Evolutionary conservation across 164 flowering plant species (phyloP), one percentile per base, ranked within the genome.

Genomic region (Umbellularia californica): DNA sequence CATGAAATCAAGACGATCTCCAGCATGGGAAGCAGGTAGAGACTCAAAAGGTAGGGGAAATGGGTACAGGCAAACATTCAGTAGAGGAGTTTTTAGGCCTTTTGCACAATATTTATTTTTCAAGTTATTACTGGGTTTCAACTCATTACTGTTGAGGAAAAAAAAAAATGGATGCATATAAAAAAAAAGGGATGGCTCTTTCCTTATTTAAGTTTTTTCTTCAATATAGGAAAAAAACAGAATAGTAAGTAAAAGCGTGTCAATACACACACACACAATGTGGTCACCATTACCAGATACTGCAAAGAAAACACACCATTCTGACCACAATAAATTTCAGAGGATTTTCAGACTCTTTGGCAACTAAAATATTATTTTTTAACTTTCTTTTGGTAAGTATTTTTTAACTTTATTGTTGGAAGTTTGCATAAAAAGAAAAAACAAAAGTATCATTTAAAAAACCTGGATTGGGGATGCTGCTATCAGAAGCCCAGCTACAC

Each of bases 391-490:
- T 30, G 33, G 33, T 30, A 30, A 30, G 5, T 55, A 2, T 55
- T 3, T 55, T 55, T 55, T 55, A 17, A 55, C 60, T 15, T 55
- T 4, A 20, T 55, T 55, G 24, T 24, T 25, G 33, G 28, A 5
- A 64, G 28, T 64, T 33, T 50, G 23, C 28, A 25, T 23, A 24
- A 25, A 22, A 64, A 0, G 28, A 14, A 64, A 24, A 64, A 64
- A 27, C 33, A 64, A 4, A 30, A 24, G 67, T 24, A 64, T 64
- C 22, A 25, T 64, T 64, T 19, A 80, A 10, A 64, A 64, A 24
- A 67, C 98, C 95, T 94, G 97, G 66, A 94, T 89, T 66, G 95
- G 93, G 58, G 96, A 78, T 73, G 98, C 96, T 24, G 97, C 98
- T 12, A 85, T 88, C 27, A 94, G 82, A 66, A 91, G 87, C 71